phyloP scores from a whole-genome alignment of 805 yeast genomes.

The Lipomyces yamadae region DNA sequence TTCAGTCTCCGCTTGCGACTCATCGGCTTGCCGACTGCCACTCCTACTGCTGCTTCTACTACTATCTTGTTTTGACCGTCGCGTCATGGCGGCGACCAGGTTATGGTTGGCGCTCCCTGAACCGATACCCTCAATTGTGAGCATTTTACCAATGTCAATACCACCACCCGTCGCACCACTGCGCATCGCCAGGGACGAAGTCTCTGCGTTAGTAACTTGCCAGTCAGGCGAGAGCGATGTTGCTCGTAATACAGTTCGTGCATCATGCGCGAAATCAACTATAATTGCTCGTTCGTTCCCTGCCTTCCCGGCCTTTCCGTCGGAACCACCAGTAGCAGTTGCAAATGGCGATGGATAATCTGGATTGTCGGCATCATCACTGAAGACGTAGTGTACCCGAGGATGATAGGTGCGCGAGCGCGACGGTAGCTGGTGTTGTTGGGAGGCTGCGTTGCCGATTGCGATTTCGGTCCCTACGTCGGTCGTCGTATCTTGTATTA shows the following conservation, averaged over 20 bases:
- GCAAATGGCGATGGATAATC: slow-evolving; percentile 15
- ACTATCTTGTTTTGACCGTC: background rate
- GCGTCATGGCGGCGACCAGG: background rate
- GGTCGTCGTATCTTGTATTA: slow-evolving; percentile 24
- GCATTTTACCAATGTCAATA: slow-evolving; percentile 28
- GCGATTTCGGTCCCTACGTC: slow-evolving; percentile 11
- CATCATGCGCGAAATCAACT: slow-evolving; percentile 47
- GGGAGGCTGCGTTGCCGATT: background rate
- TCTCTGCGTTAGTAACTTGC: slow-evolving; percentile 45
- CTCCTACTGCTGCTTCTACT: slow-evolving; percentile 6
- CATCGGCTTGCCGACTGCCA: slow-evolving; percentile 5
- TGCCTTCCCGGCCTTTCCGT: background rate
- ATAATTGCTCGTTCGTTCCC: slow-evolving; percentile 39
- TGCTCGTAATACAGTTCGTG: slow-evolving; percentile 41
- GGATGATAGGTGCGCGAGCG: slow-evolving; percentile 40
- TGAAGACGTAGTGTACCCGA: slow-evolving; percentile 47
- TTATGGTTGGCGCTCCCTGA: slow-evolving; percentile 19
- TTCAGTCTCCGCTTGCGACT: slow-evolving; percentile 15
- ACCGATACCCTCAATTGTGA: slow-evolving; percentile 37
- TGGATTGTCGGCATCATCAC: slow-evolving; percentile 43
- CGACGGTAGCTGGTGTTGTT: background rate
- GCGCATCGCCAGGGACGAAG: slow-evolving; percentile 32
- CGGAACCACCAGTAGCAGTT: background rate
- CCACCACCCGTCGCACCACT: slow-evolving; percentile 4
- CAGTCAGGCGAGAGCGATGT: slow-evolving; percentile 48